These are phyloP conservation scores for Nakaseomyces uthaithaninus DNA, from an alignment of 1,139 yeast genomes.

Conservation along the genomic window DNA sequence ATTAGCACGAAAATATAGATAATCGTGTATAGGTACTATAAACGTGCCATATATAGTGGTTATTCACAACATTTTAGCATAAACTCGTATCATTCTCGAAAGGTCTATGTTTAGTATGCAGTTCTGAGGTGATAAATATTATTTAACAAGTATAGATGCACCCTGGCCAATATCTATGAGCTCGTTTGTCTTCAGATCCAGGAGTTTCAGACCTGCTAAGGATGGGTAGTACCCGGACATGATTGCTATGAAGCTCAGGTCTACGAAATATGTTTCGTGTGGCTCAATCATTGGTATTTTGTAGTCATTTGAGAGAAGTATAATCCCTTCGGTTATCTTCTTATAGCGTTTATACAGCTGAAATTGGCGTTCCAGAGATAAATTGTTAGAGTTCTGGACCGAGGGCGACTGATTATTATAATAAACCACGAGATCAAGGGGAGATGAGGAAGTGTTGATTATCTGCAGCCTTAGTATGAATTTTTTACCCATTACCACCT, in stretches of 20 bases:
- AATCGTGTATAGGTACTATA: too few relatives aligned
- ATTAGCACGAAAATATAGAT: too few relatives aligned
- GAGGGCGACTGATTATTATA: slow-evolving; percentile 20
- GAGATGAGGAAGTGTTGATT: slow-evolving; percentile 21
- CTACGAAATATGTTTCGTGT: slow-evolving; percentile 25
- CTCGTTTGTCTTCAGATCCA: slow-evolving; percentile 28
- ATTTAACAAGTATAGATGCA: slow-evolving; percentile 24
- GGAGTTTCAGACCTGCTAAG: slow-evolving; percentile 27
- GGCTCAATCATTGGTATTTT: slow-evolving; percentile 28
- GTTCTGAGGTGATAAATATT: too few relatives aligned
- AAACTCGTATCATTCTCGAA: too few relatives aligned
- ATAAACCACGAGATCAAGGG: slow-evolving; percentile 26
- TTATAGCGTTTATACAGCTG: slow-evolving; percentile 18
- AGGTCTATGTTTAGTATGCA: too few relatives aligned
- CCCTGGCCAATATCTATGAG: slow-evolving; percentile 27
- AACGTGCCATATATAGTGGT: too few relatives aligned
- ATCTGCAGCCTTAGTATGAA: slow-evolving; percentile 26
- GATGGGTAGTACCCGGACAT: slow-evolving; percentile 28
- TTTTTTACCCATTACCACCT: slow-evolving; percentile 18
- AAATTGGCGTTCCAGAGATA: slow-evolving; percentile 19
- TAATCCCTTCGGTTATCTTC: slow-evolving; percentile 26
- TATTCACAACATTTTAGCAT: too few relatives aligned
- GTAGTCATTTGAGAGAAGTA: slow-evolving; percentile 30
- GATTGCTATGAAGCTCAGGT: slow-evolving; percentile 27
- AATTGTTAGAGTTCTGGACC: slow-evolving; percentile 9